phyloP scores from a whole-genome alignment of 768 basidiomycete genomes.

The Tulasnella sp. region DNA sequence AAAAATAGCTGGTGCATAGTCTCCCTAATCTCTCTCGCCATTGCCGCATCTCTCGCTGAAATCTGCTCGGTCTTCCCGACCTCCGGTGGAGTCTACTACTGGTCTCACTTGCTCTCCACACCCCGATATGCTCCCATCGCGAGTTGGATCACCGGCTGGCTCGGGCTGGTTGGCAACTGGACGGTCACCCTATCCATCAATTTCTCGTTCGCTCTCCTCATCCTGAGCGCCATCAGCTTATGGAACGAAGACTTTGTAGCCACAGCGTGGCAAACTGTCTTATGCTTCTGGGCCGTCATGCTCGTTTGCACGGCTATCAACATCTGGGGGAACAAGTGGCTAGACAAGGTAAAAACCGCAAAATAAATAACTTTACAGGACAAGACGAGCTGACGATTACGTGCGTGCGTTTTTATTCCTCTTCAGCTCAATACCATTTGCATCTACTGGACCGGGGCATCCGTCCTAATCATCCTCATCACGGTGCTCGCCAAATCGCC shows the following conservation, averaged over 20 bases:
- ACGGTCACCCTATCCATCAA: slow-evolving; percentile 54
- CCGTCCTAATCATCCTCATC: slow-evolving; percentile 39
- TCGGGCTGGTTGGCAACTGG: slow-evolving; percentile 59
- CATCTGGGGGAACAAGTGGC: slow-evolving; percentile 42
- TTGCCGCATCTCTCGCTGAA: slow-evolving; percentile 6
- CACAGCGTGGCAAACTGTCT: slow-evolving; percentile 44
- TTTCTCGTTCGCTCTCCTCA: slow-evolving; percentile 50
- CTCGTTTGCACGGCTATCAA: slow-evolving; percentile 38
- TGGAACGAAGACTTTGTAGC: slow-evolving; percentile 48
- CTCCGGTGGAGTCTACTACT: slow-evolving; percentile 26
- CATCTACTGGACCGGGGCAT: slow-evolving; percentile 47
- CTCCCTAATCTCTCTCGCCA: slow-evolving; percentile 3
- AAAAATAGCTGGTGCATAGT: slow-evolving; percentile 4
- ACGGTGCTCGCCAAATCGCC: slow-evolving; percentile 43
- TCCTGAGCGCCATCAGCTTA: slow-evolving; percentile 48
- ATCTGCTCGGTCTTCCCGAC: slow-evolving; percentile 8
- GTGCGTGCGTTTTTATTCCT: neutral
- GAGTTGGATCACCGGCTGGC: slow-evolving; percentile 60
- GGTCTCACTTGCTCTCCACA: slow-evolving; percentile 50
- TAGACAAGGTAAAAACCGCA: slow-evolving; percentile 39
- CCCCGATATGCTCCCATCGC: slow-evolving; percentile 39
- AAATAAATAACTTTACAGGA: slow-evolving; percentile 7
- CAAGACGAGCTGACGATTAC: neutral
- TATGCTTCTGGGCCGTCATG: slow-evolving; percentile 47
- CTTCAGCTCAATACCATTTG: slow-evolving; percentile 36